Conservation (phyloP, 331 rosid genomes). For the Quercus phellos region DNA sequence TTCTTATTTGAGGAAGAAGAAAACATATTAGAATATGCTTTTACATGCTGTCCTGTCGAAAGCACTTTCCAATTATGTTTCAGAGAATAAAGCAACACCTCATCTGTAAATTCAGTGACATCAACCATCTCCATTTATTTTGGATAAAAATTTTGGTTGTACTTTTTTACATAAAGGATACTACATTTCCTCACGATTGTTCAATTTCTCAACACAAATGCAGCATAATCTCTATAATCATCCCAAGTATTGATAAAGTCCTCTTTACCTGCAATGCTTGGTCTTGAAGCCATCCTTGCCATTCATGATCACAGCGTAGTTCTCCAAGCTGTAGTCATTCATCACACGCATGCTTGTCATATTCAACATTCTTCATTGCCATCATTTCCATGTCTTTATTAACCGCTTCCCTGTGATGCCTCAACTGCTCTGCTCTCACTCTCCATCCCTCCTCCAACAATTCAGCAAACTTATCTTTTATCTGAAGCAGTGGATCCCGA, state of each 20-base stretch:
- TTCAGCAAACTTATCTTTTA: constrained; percentile 55
- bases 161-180: background rate
- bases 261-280: constrained; percentile 19
- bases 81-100: background rate
- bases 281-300: constrained; percentile 1
- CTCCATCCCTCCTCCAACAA: constrained; percentile 72
- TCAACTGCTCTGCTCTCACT: constrained; percentile 41
- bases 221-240: constrained; percentile 16
- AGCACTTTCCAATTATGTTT: background rate
- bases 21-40: background rate
- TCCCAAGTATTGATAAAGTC: background rate
- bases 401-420: constrained; percentile 36
- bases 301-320: background rate
- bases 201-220: constrained; percentile 8
- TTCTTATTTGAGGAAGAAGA: background rate
- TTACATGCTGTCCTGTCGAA: background rate
- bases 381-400: constrained; percentile 37
- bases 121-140: background rate
- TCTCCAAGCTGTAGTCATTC: constrained; percentile 10
- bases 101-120: background rate
- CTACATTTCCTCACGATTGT: background rate
- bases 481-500: constrained; percentile 62
- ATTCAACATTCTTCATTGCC: constrained; percentile 27
- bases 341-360: background rate
- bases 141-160: background rate